phyloP scores from a whole-genome alignment of 2,329 filamentous ascomycete species.

The Alternaria metachromatica region DNA sequence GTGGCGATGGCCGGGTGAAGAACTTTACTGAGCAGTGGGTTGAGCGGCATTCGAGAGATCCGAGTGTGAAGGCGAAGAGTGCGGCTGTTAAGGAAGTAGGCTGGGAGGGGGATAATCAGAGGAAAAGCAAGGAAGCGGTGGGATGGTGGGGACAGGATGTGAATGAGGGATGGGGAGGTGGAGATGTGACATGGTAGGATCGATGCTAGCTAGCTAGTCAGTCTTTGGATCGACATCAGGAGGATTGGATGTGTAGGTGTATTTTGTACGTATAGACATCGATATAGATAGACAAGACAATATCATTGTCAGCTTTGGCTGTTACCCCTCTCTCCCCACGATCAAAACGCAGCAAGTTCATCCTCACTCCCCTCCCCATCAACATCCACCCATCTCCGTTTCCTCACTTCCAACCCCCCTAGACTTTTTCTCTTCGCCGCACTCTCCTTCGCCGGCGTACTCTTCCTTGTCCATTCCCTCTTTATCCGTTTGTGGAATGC shows the following conservation, averaged over 20 bases:
- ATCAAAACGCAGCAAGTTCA: constrained; percentile 28
- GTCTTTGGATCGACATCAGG: not conserved
- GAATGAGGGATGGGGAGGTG: not conserved
- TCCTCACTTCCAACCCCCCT: not conserved
- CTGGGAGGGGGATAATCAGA: not conserved
- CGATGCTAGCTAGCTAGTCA: not conserved
- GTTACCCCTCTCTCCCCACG: not conserved
- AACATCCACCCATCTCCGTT: not conserved
- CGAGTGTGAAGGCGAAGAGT: constrained; percentile 8
- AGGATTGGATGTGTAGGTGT: not conserved
- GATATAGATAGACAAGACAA: not conserved
- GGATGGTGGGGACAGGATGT: not conserved
- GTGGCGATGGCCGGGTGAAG: constrained; percentile 5
- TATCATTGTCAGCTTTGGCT: not conserved
- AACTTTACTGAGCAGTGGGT: constrained; percentile 31
- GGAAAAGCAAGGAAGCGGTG: not conserved
- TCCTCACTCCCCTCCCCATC: constrained; percentile 27
- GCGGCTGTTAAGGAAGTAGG: not conserved
- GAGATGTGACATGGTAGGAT: not conserved
- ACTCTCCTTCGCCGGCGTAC: constrained; percentile 9
- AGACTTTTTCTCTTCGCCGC: not conserved
- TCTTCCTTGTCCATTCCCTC: constrained; percentile 29
- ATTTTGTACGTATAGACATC: not conserved
- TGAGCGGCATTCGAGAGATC: constrained; percentile 17
- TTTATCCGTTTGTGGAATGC: constrained; percentile 29